A percentile compares a stretch with the other conserved stretches of the same genome.
phyloP scores from a whole-genome alignment of 768 basidiomycete species.

The Leucosporidium scottii region DNA sequence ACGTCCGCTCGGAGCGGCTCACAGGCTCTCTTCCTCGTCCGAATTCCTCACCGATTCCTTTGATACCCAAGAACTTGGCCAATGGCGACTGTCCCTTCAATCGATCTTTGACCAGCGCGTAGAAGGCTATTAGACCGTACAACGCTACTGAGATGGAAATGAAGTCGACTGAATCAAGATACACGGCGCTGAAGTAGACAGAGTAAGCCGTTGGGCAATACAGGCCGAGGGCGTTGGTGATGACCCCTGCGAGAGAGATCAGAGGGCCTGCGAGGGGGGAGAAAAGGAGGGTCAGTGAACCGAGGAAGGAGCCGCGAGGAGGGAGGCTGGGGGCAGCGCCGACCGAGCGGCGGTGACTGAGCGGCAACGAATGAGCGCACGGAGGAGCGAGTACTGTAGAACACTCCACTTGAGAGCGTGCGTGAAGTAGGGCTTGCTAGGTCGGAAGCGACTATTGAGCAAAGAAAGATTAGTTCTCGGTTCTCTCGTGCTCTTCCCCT shows the following conservation, averaged over 20 bases:
- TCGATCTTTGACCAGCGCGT: conserved; percentile 56
- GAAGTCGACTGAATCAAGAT: conserved; percentile 66
- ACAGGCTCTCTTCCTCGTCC: too few species aligned
- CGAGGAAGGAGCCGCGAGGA: not conserved
- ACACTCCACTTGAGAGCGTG: conserved; percentile 76
- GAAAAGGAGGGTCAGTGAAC: not conserved
- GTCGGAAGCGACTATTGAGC: conserved; percentile 1
- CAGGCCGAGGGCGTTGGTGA: conserved; percentile 62
- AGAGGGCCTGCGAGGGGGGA: conserved; percentile 24
- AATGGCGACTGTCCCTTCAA: conserved; percentile 68
- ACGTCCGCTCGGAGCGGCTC: too few species aligned
- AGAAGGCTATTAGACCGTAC: conserved; percentile 59
- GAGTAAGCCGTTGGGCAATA: conserved; percentile 50
- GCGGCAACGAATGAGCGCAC: too few species aligned
- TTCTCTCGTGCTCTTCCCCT: too few species aligned
- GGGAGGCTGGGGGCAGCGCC: too few species aligned
- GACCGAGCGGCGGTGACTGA: too few species aligned
- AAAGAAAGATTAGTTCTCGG: not conserved
- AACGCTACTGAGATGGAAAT: conserved; percentile 80
- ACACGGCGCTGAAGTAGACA: conserved; percentile 42
- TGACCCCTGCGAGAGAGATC: conserved; percentile 42
- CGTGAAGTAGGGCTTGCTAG: conserved; percentile 58
- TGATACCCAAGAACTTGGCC: conserved; percentile 79
- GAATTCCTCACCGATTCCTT: conserved; percentile 42
- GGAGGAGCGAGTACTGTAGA: conserved; percentile 57